These are phyloP conservation scores for Bryum argenteum DNA, from an alignment of 225 moss, liverwort and hornwort species.

Conservation along the genomic window DNA sequence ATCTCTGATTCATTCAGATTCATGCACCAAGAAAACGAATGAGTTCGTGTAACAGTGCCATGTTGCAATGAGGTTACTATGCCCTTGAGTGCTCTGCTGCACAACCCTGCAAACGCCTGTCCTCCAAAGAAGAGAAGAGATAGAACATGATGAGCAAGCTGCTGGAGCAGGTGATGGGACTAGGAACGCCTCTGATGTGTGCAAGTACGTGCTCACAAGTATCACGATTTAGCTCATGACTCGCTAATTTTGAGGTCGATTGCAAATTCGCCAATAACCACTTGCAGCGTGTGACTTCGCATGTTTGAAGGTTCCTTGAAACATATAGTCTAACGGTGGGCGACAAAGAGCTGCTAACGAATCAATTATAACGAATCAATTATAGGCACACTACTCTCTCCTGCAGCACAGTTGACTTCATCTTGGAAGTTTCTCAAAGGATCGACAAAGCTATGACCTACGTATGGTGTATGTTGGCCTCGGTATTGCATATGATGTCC, in stretches of 20 bases:
- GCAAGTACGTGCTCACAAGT: too few species aligned
- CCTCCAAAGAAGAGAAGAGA: too few species aligned
- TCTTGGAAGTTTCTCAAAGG: conserved; percentile 98
- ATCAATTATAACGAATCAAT: too few species aligned
- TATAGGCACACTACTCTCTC: conserved; percentile 69
- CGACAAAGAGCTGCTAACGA: conserved; percentile 94
- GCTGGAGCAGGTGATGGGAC: too few species aligned
- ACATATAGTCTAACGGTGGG: conserved; percentile 95
- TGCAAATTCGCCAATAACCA: conserved; percentile 97
- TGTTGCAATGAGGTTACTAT: too few species aligned
- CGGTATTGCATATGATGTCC: conserved; percentile 21
- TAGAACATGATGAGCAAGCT: too few species aligned
- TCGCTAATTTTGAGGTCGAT: conserved; percentile 91
- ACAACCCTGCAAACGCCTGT: too few species aligned
- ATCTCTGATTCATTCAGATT: too few species aligned
- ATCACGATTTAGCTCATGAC: conserved; percentile 96
- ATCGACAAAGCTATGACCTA: conserved; percentile 84
- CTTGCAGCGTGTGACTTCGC: conserved; percentile 87
- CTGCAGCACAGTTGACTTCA: conserved; percentile 87
- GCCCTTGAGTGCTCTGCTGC: too few species aligned
- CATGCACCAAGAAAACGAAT: too few species aligned
- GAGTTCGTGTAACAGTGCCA: too few species aligned
- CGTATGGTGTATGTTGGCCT: conserved; percentile 64
- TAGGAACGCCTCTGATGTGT: too few species aligned
- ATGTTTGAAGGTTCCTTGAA: conserved; percentile 97